These are phyloP conservation scores for Monosporozyma unispora DNA, from an alignment of 805 yeast genomes.

Conservation along the genomic window DNA sequence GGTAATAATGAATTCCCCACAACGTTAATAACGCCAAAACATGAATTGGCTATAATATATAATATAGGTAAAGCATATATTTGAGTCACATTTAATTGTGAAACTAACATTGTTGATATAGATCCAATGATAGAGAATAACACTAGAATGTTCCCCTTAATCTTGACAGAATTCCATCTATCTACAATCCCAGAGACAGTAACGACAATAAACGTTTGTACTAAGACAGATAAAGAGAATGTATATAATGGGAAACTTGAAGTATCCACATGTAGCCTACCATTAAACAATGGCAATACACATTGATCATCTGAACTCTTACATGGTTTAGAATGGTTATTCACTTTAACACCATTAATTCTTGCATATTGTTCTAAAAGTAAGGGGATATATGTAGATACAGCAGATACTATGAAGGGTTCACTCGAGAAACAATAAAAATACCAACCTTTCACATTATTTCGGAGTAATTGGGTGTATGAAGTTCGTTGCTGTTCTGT, in stretches of 20 bases:
- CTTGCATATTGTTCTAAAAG: conserved; percentile 64
- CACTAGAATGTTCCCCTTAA: conserved; percentile 48
- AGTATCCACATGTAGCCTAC: conserved; percentile 51
- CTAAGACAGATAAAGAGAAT: conserved; percentile 58
- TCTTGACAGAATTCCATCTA: conserved; percentile 36
- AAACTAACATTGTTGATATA: conserved; percentile 41
- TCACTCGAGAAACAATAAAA: conserved; percentile 67
- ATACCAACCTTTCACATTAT: conserved; percentile 55
- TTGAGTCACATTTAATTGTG: conserved; percentile 22
- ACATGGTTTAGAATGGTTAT: conserved; percentile 54
- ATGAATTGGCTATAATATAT: conserved; percentile 55
- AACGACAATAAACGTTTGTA: conserved; percentile 63
- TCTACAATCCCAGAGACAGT: conserved; percentile 69
- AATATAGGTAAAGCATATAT: conserved; percentile 34
- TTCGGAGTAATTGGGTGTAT: background rate
- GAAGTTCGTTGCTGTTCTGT: conserved; percentile 24
- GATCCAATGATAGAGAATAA: conserved; percentile 54
- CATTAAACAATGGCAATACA: conserved; percentile 36
- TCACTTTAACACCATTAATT: conserved; percentile 54
- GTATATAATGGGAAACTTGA: conserved; percentile 68
- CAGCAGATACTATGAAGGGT: conserved; percentile 71
- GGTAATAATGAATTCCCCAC: conserved; percentile 73
- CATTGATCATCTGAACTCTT: conserved; percentile 31
- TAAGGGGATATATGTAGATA: conserved; percentile 70
- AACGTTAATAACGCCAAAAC: conserved; percentile 71